Evolutionary conservation across 768 basidiomycete species (phyloP), one percentile per base, ranked within the genome.

Genomic region (Strobilomyces confusus): DNA sequence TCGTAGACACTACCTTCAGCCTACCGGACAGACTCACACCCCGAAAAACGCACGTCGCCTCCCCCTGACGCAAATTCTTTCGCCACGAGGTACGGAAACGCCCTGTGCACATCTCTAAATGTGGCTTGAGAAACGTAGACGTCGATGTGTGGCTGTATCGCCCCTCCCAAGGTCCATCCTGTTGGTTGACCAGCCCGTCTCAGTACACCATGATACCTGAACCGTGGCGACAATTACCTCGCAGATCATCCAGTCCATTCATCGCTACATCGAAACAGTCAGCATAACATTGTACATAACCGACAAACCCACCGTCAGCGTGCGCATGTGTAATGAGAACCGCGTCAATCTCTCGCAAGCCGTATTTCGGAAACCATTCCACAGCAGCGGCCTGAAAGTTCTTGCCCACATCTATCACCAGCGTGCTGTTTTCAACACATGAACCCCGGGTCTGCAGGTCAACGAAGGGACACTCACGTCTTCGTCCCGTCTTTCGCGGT

Each of bases 251-350:
- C 52, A 95, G 69, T 4, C 93, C 93, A 62, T 92, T 92, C 75
- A 92, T 90, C 7, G 93, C 92, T 78, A 38, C n/a, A 54, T 48
- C 30, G 52, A 43, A 41, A 9, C 36, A 20, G 49, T 55, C 40
- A 60, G 55, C n/a, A 36, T 38, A 48, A 20, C 32, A 40, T n/a
- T 23, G 3, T 30, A 36, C 15, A 30, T 52, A 44, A 47, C 19
- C n/a, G 37, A 9, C 12, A 49, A 30, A 56, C 63, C 14, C 47
- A 80, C 81, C 89, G 70, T 92, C 90, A 34, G 90, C 88, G 71
- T 95, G 93, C 9, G 89, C 84, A 69, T 95, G 92, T 0, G 92
- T 94, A 38, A 95, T 81, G 15, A 97, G 73, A 11, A 95, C 76
- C 38, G 81, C 84, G 60, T 89, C 84, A 49, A 88, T 85, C 56